A percentile compares a stretch with the other conserved stretches of the same genome.
Evolutionary conservation across 2,329 filamentous ascomycete genomes (phyloP).

Genomic region (Alternaria tenuissima): DNA sequence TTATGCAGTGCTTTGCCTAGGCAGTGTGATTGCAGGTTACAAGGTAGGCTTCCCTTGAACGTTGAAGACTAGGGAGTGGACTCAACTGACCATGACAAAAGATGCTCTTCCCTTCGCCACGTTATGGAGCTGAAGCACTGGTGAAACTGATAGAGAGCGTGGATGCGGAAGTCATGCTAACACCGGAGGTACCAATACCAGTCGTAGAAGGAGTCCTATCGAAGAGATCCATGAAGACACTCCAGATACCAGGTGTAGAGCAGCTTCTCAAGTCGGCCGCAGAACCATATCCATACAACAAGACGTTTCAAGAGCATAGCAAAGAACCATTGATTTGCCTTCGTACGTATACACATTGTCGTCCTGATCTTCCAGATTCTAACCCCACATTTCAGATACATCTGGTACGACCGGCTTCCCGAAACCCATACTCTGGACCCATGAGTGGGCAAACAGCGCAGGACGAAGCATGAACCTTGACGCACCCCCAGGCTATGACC

Average conservation of each 20-base stretch:
- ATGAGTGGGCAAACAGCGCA: slow-evolving; percentile 20
- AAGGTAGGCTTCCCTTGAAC: slow-evolving; percentile 24
- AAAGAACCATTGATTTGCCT: slow-evolving; percentile 39
- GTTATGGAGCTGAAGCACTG: slow-evolving; percentile 30
- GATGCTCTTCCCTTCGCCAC: slow-evolving; percentile 34
- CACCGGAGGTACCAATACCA: slow-evolving; percentile 19
- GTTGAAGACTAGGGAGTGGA: background rate
- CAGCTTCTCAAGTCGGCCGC: slow-evolving; percentile 19
- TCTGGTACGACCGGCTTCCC: slow-evolving; percentile 51
- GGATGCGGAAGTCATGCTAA: slow-evolving; percentile 27
- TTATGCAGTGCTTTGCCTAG: slow-evolving; percentile 48
- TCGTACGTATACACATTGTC: slow-evolving; percentile 13
- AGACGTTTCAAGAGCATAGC: slow-evolving; percentile 33
- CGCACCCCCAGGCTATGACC: slow-evolving; percentile 4
- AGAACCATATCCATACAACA: slow-evolving; percentile 27
- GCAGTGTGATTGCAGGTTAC: slow-evolving; percentile 54
- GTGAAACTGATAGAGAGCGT: slow-evolving; percentile 28
- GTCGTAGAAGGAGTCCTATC: slow-evolving; percentile 20
- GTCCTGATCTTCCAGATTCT: background rate
- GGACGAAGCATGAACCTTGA: slow-evolving; percentile 6
- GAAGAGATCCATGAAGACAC: slow-evolving; percentile 21
- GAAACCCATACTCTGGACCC: slow-evolving; percentile 45
- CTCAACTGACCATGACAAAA: background rate
- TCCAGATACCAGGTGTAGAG: slow-evolving; percentile 25
- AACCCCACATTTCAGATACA: slow-evolving; percentile 27